Percentiles rank a stretch among this genome's conserved stretches.
Evolutionary conservation across 768 basidiomycete genomes (phyloP).

Genomic region (Phylloporus sp.): DNA sequence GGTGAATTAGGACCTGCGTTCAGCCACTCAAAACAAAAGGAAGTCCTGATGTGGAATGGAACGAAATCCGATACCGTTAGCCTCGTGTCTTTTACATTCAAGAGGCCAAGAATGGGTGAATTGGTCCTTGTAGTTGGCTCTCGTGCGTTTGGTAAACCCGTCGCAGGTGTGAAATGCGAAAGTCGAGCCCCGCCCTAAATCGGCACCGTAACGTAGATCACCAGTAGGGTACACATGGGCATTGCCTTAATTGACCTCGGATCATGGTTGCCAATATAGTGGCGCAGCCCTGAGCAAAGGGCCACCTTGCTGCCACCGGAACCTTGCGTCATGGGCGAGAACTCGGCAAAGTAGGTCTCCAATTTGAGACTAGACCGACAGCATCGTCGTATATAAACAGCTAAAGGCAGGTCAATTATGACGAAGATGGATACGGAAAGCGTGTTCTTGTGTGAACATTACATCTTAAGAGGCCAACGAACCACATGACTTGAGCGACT

Average conservation of each 20-base stretch:
- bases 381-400: not conserved
- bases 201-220: conserved; percentile 9
- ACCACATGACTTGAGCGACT: not conserved
- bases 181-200: not conserved
- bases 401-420: not conserved
- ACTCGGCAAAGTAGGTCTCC: not conserved
- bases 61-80: not conserved
- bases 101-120: not conserved
- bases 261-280: conserved; percentile 1
- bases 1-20: not conserved
- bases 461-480: not conserved
- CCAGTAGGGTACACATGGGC: not conserved
- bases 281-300: not conserved
- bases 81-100: conserved; percentile 13
- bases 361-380: not conserved
- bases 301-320: not conserved
- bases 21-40: conserved; percentile 13
- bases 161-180: conserved; percentile 6
- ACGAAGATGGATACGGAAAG: not conserved
- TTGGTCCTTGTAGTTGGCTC: not conserved
- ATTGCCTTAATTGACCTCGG: conserved; percentile 5
- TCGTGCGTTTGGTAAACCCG: conserved; percentile 4
- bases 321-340: not conserved
- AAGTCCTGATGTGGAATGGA: conserved; percentile 10
- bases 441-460: not conserved